Evolutionary conservation across 352 stramenopile species (phyloP), one percentile per base, ranked within the genome.

Genomic region (Pythium rhizo-oryzae): DNA sequence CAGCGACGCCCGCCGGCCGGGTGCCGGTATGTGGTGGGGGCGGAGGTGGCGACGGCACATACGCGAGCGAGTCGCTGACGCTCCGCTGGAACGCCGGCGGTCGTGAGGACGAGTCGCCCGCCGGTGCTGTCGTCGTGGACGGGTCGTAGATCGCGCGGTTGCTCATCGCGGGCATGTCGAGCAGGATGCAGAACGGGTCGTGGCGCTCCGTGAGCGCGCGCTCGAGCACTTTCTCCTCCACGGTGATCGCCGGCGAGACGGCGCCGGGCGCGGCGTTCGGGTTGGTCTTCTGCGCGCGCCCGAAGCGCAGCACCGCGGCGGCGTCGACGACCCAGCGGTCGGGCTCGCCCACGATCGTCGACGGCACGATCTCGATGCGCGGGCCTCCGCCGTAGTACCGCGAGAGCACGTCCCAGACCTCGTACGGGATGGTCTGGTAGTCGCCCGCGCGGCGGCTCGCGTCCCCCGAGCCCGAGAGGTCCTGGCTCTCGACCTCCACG

Each of bases 381-480:
- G 85, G 85, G 9, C 79, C 79, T 19, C 85, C 85, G 39, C 85
- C 82, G 59, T 93, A 93, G 2, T 90, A 71, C 23, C 84, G 77
- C 43, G 83, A 74, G 39, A 92, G 79, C 53, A 91, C 85, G 21
- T 92, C 83, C 79, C 80, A 93, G 0, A 93, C 78, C 49, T 93
- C 85, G 2, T 77, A 56, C 13, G 85, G 78, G 33, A 93, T 72
- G 30, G 90, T 64, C 62, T 93, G 84, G 56, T 78, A 93, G 62
- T 89, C 84, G 1, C 76, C 65, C 0, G 8, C 39, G 6, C 6
- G 8, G 6, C 67, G 58, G n/a, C 69, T 59, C 23, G 82, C 75
- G 23, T n/a, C 43, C 4, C 25, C 51, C 0, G 13, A 9, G 33
- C 50, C 61, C 13, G 62, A 50, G 25, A 62, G 54, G 5, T 57